Conservation (phyloP, 441 rosid species). For the Breynia disticha region DNA sequence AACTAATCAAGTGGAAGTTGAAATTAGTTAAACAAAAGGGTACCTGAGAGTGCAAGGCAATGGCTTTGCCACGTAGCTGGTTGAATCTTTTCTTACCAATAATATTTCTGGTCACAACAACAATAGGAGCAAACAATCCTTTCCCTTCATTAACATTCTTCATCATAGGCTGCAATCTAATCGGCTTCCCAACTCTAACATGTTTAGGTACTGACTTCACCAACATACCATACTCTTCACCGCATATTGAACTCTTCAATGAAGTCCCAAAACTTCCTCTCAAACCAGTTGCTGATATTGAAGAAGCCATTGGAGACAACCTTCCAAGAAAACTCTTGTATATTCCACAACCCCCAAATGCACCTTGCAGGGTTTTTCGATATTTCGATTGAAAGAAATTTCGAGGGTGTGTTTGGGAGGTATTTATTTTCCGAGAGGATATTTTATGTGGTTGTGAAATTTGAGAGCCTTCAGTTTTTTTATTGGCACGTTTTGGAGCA, state of each 20-base stretch:
- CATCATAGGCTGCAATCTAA: slow-evolving; percentile 55
- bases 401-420: too few relatives aligned
- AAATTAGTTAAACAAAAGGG: neutral
- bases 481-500: too few relatives aligned
- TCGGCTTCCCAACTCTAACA: slow-evolving; percentile 38
- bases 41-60: slow-evolving; percentile 93
- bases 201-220: slow-evolving; percentile 26
- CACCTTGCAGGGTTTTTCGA: neutral
- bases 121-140: slow-evolving; percentile 76
- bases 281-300: slow-evolving; percentile 45
- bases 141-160: slow-evolving; percentile 90
- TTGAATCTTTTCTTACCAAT: slow-evolving; percentile 81
- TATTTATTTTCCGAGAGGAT: too few relatives aligned
- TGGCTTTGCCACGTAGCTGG: slow-evolving; percentile 94
- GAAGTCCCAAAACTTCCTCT: slow-evolving; percentile 38
- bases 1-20: too few relatives aligned
- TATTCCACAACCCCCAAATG: neutral
- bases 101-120: slow-evolving; percentile 59
- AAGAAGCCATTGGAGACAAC: slow-evolving; percentile 38
- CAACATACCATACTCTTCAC: slow-evolving; percentile 43
- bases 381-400: too few relatives aligned
- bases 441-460: too few relatives aligned
- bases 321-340: neutral
- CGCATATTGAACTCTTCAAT: slow-evolving; percentile 39
- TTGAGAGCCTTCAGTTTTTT: too few relatives aligned